Conservation (phyloP, 2,329 filamentous ascomycete genomes). For the Truncatella angustata region DNA sequence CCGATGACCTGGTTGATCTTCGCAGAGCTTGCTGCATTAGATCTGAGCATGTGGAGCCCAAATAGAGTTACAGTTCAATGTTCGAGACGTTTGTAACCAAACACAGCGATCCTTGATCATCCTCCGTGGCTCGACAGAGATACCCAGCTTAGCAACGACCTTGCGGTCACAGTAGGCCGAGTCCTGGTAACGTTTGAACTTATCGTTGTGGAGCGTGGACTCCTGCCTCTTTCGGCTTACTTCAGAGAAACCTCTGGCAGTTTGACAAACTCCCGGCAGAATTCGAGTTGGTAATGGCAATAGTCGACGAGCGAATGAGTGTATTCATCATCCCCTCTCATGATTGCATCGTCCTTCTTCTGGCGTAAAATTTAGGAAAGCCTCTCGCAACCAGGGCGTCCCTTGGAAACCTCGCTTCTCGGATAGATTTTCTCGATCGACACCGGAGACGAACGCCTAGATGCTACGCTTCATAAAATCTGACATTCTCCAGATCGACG, state of each 20-base stretch:
- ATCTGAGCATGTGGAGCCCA: conserved; percentile 1
- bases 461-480: conserved; percentile 22
- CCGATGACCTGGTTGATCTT: not conserved
- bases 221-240: conserved; percentile 6
- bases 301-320: no score
- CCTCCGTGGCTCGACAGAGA: conserved; percentile 4
- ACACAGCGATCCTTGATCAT: conserved; percentile 10
- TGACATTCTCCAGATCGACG: conserved; percentile 31
- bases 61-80: conserved; percentile 9
- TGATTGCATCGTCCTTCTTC: not conserved
- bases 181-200: not conserved
- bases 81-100: conserved; percentile 11
- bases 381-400: not conserved
- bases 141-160: not conserved
- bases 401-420: not conserved
- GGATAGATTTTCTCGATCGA: not conserved
- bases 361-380: not conserved
- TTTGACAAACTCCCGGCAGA: no score
- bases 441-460: conserved; percentile 20
- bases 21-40: not conserved
- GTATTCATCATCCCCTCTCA: no score
- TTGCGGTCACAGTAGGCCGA: not conserved
- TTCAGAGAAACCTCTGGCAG: not conserved
- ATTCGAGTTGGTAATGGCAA: no score
- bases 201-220: not conserved